Base-by-base conservation (phyloP, 768 basidiomycete species). In the Collybia sordida region DNA sequence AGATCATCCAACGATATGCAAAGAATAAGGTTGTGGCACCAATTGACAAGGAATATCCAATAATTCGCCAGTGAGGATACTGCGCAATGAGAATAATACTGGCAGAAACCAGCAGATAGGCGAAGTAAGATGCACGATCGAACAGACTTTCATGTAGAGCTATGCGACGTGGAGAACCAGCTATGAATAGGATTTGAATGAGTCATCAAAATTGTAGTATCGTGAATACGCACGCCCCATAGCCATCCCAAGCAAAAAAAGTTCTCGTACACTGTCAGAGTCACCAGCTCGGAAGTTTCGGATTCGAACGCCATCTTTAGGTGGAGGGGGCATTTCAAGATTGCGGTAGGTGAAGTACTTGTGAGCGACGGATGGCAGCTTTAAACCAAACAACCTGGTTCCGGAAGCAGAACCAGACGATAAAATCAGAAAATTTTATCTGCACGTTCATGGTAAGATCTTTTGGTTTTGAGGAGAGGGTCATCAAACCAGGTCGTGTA, bases 101-200 rank as follows among this genome's bases (percentile, higher is more conserved):
- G 24, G 21, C 6, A 9, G 45, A 17, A 6, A 54, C 45, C 23
- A 52, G 8, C 1, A 40, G 17, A 39, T 62, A 64, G 11, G 51
- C 45, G 7, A 51, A 6, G 15, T 53, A 43, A 1, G 60, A 47
- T 25, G 37, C 11, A 1, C 56, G 59, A 25, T 55, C 39, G 3
- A 41, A 35, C 28, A 52, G 39, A 18, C 51, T 24, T 8, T 42
- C 50, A 14, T 52, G 41, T 18, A 60, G 45, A 3, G 53, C 52
- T 22, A 43, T 22, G 2, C 39, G 27, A 31, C 36, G 53, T 5
- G 62, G 61, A 1, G 65, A 61, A n/a, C 51, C 56, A 22, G 48
- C 64, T 66, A 43, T 24, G 34, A 23, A 22, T 6, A 6, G 3
- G 1, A 6, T 25, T 37, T 6, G 17, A 25, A 18, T 0, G 15